Conservation (phyloP, 768 basidiomycete genomes). For the Ramaria rubella region DNA sequence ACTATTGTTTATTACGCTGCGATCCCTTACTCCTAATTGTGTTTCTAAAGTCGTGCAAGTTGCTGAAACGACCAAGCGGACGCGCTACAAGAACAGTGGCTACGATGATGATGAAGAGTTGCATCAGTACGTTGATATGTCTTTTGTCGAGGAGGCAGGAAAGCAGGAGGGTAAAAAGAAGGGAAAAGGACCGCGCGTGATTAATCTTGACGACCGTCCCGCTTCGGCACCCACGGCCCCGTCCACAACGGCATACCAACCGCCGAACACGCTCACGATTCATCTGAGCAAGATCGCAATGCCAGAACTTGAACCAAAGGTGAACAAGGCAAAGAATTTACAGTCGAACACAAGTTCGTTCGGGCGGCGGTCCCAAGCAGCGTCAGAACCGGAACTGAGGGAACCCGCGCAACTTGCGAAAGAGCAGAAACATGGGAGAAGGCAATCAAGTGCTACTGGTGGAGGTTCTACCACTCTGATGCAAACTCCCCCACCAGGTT, state of each 20-base stretch:
- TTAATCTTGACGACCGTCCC: conserved; percentile 6
- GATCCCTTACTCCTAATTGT: conserved; percentile 52
- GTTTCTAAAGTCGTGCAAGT: conserved; percentile 77
- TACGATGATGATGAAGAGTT: conserved; percentile 17
- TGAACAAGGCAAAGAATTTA: not conserved
- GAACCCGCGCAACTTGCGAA: not conserved
- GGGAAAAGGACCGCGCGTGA: conserved; percentile 25
- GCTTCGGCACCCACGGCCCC: conserved; percentile 1
- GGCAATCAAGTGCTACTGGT: not conserved
- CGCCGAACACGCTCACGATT: conserved; percentile 60
- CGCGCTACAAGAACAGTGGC: conserved; percentile 61
- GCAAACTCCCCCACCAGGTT: not conserved
- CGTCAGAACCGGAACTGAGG: not conserved
- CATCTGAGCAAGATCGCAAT: conserved; percentile 85
- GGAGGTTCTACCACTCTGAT: not conserved
- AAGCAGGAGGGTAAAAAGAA: conserved; percentile 36
- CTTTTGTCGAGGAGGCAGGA: conserved; percentile 43
- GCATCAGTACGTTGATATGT: conserved; percentile 44
- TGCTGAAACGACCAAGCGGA: conserved; percentile 74
- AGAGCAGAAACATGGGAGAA: not conserved
- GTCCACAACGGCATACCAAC: conserved; percentile 37
- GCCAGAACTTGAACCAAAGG: conserved; percentile 64
- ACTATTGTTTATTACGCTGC: conserved; percentile 72
- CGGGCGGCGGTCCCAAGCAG: not conserved
- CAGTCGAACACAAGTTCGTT: not conserved